A percentile compares a stretch with the other conserved stretches of the same genome.
Conservation (phyloP, 306 rosid species). For the Vicia villosa region DNA sequence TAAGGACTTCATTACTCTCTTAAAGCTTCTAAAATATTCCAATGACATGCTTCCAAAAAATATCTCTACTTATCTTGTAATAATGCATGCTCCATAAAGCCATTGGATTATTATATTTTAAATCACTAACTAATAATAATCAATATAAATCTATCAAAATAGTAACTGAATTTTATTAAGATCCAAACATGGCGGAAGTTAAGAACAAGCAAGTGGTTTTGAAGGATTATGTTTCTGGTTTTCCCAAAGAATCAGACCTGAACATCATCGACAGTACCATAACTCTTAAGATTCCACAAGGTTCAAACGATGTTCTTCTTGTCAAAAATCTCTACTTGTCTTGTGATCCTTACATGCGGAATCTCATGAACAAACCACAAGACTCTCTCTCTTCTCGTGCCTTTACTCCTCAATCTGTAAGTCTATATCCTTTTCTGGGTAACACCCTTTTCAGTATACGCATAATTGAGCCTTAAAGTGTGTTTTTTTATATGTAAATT, state of each 20-base stretch:
- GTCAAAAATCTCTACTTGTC: conserved; percentile 60
- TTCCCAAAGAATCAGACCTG: conserved; percentile 42
- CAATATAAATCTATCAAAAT: no score
- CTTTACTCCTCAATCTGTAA: conserved; percentile 24
- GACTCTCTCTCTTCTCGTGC: background rate
- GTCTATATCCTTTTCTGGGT: background rate
- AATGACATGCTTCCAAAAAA: no score
- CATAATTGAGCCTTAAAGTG: background rate
- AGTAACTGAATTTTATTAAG: no score
- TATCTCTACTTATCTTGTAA: no score
- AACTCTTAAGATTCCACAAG: conserved; percentile 32
- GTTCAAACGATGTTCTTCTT: conserved; percentile 36
- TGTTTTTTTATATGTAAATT: background rate
- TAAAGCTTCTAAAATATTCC: no score
- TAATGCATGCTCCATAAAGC: no score
- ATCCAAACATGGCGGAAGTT: conserved; percentile 29
- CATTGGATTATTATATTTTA: no score
- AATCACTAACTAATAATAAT: no score
- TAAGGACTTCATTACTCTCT: no score
- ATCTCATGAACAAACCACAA: conserved; percentile 12
- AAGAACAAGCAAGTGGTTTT: conserved; percentile 46
- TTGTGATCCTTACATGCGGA: conserved; percentile 40
- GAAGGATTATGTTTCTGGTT: conserved; percentile 32
- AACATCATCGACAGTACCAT: conserved; percentile 1
- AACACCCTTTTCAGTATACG: background rate